Percentiles rank a stretch among this genome's conserved stretches.
These are phyloP conservation scores for Torrubiellomyces zombiae DNA, from an alignment of 2,329 filamentous ascomycete genomes.

Conservation along the genomic window DNA sequence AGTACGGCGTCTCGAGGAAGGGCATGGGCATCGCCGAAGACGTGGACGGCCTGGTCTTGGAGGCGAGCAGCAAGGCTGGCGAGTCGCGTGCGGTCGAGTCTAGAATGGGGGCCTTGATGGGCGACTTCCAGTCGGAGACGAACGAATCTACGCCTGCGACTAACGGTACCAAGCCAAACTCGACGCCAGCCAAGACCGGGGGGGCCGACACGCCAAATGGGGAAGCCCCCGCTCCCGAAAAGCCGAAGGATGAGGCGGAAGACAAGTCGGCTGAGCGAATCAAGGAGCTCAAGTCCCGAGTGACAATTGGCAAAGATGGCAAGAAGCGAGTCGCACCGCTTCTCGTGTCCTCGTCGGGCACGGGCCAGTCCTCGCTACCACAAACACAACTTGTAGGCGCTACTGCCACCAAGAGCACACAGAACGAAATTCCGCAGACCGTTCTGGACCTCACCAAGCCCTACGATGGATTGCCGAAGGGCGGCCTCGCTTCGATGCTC, in stretches of 20 bases:
- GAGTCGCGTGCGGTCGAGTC: conserved; percentile 83
- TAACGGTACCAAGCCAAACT: conserved; percentile 32
- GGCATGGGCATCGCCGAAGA: conserved; percentile 86
- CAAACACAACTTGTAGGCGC: conserved; percentile 77
- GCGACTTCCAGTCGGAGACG: conserved; percentile 48
- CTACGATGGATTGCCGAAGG: conserved; percentile 81
- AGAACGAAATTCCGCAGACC: conserved; percentile 60
- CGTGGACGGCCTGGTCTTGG: conserved; percentile 70
- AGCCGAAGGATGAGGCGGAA: conserved; percentile 27
- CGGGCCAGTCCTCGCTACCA: conserved; percentile 73
- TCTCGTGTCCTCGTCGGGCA: conserved; percentile 76
- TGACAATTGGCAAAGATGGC: conserved; percentile 90
- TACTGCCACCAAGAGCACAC: conserved; percentile 42
- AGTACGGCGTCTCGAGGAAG: conserved; percentile 77
- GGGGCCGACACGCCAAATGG: conserved; percentile 20
- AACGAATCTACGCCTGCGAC: conserved; percentile 30
- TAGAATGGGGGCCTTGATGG: conserved; percentile 97
- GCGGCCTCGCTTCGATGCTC: conserved; percentile 70
- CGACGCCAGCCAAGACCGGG: conserved; percentile 19
- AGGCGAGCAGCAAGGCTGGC: conserved; percentile 82
- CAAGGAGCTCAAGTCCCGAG: conserved; percentile 63
- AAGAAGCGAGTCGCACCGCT: conserved; percentile 91
- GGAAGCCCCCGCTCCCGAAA: conserved; percentile 14
- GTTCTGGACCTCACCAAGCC: conserved; percentile 84
- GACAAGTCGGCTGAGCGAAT: conserved; percentile 38